phyloP scores from a whole-genome alignment of 345 rosid species.

The Geranium rotundifolium region DNA sequence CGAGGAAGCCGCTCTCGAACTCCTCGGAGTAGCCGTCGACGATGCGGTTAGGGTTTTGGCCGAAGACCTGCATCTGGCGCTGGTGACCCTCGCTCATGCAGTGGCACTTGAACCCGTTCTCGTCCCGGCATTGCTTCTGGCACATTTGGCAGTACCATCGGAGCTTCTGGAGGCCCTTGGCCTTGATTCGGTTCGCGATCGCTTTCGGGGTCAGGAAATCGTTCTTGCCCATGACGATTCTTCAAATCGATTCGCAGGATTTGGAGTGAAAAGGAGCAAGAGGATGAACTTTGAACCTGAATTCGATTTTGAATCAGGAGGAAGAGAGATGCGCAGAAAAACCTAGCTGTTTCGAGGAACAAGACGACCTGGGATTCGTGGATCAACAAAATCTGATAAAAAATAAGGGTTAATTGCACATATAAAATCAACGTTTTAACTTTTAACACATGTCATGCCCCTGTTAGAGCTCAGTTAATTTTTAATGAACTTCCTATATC shows the following conservation, averaged over 20 bases:
- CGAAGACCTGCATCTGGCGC: constrained; percentile 88
- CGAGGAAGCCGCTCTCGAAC: constrained; percentile 62
- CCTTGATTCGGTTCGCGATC: constrained; percentile 79
- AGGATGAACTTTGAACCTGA: too few species aligned
- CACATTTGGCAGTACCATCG: constrained; percentile 99
- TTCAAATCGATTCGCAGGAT: not conserved
- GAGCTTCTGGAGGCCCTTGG: constrained; percentile 92
- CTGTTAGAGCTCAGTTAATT: too few species aligned
- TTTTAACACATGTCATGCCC: too few species aligned
- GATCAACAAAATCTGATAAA: too few species aligned
- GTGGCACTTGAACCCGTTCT: constrained; percentile 97
- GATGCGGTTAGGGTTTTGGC: constrained; percentile 64
- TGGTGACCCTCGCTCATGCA: constrained; percentile 97
- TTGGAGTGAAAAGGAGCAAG: not conserved
- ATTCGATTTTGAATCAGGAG: too few species aligned
- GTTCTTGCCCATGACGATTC: constrained; percentile 63
- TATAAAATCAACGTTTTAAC: too few species aligned
- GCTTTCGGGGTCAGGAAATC: constrained; percentile 88
- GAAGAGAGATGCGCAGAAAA: too few species aligned
- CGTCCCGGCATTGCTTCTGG: constrained; percentile 93
- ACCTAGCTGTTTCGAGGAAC: too few species aligned
- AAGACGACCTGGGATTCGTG: too few species aligned
- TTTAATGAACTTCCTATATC: too few species aligned
- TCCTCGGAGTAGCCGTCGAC: constrained; percentile 87
- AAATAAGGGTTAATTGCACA: too few species aligned